Evolutionary conservation across 305 asterid genomes (phyloP).

Genomic region (Fraxinus dipetala): DNA sequence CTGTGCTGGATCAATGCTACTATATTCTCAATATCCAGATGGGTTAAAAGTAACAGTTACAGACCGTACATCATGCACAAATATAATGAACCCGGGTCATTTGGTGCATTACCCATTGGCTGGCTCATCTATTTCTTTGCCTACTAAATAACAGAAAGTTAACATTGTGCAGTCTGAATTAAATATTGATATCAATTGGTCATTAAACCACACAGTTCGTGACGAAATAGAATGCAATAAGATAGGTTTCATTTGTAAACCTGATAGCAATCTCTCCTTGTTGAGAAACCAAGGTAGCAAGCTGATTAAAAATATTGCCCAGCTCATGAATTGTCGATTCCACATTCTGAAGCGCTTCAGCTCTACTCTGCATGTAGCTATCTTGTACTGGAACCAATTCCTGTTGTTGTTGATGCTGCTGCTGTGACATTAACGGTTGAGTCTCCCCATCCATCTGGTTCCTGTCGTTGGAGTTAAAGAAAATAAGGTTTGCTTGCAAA

Average conservation of each 20-base stretch:
- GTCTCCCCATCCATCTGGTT: conserved; percentile 69
- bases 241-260: conserved; percentile 30
- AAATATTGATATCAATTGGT: background rate
- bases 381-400: conserved; percentile 86
- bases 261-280: conserved; percentile 96
- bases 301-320: conserved; percentile 83
- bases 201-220: background rate
- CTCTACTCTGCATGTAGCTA: conserved; percentile 96
- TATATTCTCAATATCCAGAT: background rate
- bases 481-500: conserved; percentile 12
- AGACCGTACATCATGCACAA: background rate
- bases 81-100: background rate
- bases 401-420: conserved; percentile 70
- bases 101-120: background rate
- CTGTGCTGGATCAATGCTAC: background rate
- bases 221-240: background rate
- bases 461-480: conserved; percentile 36
- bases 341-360: conserved; percentile 88
- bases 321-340: conserved; percentile 95
- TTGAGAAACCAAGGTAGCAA: conserved; percentile 92
- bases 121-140: background rate
- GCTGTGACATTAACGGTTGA: conserved; percentile 67
- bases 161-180: background rate
- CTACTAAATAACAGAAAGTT: background rate
- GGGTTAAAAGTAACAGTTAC: background rate